A percentile compares a stretch with the other conserved stretches of the same genome.
Evolutionary conservation across 2,329 filamentous ascomycete genomes (phyloP).

Genomic region (Xylaria sp.): DNA sequence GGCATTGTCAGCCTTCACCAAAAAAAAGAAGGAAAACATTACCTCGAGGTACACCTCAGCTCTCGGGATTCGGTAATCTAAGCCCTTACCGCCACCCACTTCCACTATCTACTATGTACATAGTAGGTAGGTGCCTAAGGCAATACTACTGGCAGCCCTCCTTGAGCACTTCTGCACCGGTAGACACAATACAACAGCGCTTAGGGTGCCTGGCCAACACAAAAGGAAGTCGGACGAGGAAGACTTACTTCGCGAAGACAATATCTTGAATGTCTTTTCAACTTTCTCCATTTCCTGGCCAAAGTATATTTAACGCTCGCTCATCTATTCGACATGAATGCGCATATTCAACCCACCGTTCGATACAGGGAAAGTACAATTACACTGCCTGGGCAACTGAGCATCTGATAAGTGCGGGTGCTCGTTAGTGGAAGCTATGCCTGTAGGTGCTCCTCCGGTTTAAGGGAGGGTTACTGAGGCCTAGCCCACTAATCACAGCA

Average conservation of each 20-base stretch:
- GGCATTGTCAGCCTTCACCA: neutral
- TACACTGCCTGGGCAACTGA: neutral
- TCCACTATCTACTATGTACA: neutral
- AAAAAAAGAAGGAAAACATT: neutral
- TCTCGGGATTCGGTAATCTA: slow-evolving; percentile 1
- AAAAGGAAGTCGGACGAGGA: neutral
- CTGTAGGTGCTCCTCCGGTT: neutral
- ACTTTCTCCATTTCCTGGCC: neutral
- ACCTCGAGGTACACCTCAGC: neutral
- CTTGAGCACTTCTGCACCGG: too few species aligned
- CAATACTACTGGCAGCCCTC: too few species aligned
- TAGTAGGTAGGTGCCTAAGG: neutral
- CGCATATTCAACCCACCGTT: neutral
- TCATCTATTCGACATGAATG: neutral
- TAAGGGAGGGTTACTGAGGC: neutral
- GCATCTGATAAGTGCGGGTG: neutral
- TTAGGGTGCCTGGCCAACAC: neutral
- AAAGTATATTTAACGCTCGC: neutral
- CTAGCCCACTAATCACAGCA: neutral
- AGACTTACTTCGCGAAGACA: neutral
- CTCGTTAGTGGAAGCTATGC: neutral
- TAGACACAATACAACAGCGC: neutral
- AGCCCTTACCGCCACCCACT: slow-evolving; percentile 20
- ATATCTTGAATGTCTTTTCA: neutral
- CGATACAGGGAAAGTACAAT: neutral